Evolutionary conservation across 1,284 basidiomycete genomes (phyloP), one percentile per base, ranked within the genome.

Genomic region (Sporisorium iseilematis-ciliati): DNA sequence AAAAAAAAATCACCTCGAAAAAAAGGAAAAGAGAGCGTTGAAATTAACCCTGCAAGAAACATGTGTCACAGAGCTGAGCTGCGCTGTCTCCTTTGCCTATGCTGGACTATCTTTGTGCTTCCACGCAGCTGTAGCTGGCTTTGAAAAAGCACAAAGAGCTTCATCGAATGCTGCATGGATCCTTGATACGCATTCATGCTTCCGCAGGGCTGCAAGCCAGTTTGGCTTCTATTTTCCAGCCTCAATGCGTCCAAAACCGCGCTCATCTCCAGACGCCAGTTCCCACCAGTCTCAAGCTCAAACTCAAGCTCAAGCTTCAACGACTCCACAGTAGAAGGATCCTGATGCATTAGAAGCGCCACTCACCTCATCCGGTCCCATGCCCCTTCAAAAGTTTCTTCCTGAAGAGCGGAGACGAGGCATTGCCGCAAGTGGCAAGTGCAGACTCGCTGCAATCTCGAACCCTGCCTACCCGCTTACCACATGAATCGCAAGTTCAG

Each of bases 121-220:
- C 18, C n/a, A 41, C 18, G 40, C 40, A 41, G 40, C 33, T 35
- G 4, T 41, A 4, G 40, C 40, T 41, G 40, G 40, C 40, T 41
- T 41, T 41, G 40, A 41, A n/a, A n/a, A 18, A n/a, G 10, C 38
- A 14, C 23, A 35, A 31, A 42, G 25, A 50, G 26, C n/a, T 38
- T 50, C 46, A 50, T 57, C 56, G 56, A 50, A 38, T 35, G 45
- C 45, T 50, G 38, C 56, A 57, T 57, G 38, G 48, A 57, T 46
- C 33, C 18, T 50, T 49, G 35, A 57, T 57, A 25, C 55, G 43
- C 55, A 38, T 57, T 38, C 33, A 48, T 57, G 43, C 33, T 11
- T 4, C 18, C 16, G 40, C 40, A n/a, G n/a, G 16, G 40, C 40
- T 41, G 18, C 40, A 20, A 41, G n/a, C 12, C 12, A 4, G 38